phyloP scores from a whole-genome alignment of 257 asterid genomes.

The Gentiana dahurica region DNA sequence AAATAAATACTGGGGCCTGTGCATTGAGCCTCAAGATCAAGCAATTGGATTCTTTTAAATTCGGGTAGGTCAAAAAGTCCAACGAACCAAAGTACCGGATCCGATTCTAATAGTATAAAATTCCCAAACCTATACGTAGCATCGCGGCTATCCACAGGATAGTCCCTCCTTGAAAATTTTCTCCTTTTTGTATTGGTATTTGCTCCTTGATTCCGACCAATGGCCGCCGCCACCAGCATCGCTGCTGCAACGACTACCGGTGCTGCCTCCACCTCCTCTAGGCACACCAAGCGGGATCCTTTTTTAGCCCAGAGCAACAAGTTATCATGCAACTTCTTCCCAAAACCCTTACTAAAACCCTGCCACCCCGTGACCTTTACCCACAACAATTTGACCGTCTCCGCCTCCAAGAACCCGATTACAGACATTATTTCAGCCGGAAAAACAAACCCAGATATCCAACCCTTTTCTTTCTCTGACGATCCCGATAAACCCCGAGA shows the following conservation, averaged over 20 bases:
- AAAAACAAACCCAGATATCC: no score
- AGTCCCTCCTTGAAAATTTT: neutral
- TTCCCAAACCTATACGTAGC: conserved; percentile 28
- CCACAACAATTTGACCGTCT: neutral
- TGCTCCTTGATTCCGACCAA: conserved; percentile 2
- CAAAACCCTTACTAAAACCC: conserved; percentile 28
- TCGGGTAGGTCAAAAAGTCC: neutral
- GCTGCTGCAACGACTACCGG: conserved; percentile 14
- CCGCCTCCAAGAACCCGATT: conserved; percentile 43
- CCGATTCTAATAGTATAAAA: conserved; percentile 3
- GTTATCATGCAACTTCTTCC: conserved; percentile 7
- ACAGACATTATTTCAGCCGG: conserved; percentile 19
- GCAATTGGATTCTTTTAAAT: no score
- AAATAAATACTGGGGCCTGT: no score
- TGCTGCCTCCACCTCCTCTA: neutral
- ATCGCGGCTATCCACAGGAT: conserved; percentile 30
- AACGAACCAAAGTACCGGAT: neutral
- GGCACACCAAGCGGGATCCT: conserved; percentile 7
- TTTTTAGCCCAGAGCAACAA: conserved; percentile 11
- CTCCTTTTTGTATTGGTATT: neutral
- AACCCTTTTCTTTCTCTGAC: neutral
- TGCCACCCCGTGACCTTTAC: conserved; percentile 8
- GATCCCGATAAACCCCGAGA: conserved; percentile 65
- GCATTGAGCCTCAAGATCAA: no score
- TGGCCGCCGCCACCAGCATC: conserved; percentile 28